Conservation (phyloP, 2,329 filamentous ascomycete genomes). For the Lithohypha guttulata region DNA sequence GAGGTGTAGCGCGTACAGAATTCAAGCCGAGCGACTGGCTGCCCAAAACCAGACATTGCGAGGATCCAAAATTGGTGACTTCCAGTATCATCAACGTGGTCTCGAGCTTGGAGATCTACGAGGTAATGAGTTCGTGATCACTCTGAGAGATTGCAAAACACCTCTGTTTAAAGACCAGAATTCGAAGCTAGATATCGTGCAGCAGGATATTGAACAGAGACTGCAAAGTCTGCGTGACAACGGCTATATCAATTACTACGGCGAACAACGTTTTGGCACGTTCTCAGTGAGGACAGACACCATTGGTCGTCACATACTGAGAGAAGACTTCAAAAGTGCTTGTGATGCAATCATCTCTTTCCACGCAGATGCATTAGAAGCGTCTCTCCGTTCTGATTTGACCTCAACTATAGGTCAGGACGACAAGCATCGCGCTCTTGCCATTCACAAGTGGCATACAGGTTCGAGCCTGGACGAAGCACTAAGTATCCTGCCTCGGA, state of each 20-base stretch:
- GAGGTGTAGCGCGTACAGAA: conserved; percentile 57
- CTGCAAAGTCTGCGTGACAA: conserved; percentile 51
- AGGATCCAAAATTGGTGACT: conserved; percentile 63
- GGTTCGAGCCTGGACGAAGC: conserved; percentile 50
- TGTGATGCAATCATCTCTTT: conserved; percentile 68
- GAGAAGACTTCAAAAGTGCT: conserved; percentile 69
- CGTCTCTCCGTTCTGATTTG: conserved; percentile 43
- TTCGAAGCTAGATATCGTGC: conserved; percentile 8
- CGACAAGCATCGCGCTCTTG: conserved; percentile 66
- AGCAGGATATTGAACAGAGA: conserved; percentile 28
- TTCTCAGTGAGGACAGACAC: conserved; percentile 76
- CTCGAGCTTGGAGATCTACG: conserved; percentile 72
- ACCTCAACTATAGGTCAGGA: conserved; percentile 38
- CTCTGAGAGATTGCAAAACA: conserved; percentile 66
- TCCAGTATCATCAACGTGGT: conserved; percentile 59
- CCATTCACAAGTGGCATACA: conserved; percentile 62
- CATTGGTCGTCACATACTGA: conserved; percentile 72
- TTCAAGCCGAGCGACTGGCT: conserved; percentile 53
- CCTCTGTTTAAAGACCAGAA: conserved; percentile 29
- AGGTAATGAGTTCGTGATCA: conserved; percentile 90
- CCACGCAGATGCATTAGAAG: conserved; percentile 50
- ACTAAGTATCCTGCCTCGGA: conserved; percentile 59
- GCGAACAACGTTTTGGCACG: conserved; percentile 91
- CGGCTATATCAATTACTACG: conserved; percentile 96
- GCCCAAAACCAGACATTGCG: conserved; percentile 52